Evolutionary conservation across 1,284 basidiomycete species (phyloP).

Genomic region (Puccinia polysora): DNA sequence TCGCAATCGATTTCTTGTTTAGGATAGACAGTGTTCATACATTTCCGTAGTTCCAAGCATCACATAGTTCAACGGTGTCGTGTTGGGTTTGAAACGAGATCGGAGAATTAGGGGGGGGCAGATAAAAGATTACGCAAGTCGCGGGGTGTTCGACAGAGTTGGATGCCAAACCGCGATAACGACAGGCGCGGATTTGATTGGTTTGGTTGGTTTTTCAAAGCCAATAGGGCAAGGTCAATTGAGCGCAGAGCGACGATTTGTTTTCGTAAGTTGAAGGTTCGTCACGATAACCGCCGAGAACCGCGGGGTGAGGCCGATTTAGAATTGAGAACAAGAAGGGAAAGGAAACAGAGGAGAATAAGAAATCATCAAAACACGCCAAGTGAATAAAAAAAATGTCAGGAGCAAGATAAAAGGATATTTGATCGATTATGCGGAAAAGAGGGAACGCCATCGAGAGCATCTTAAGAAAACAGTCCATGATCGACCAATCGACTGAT

Average conservation of each 20-base stretch:
- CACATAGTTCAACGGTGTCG: not conserved
- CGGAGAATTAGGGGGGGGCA: too few relatives aligned
- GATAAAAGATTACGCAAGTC: too few relatives aligned
- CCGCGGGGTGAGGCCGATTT: too few relatives aligned
- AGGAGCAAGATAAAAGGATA: not conserved
- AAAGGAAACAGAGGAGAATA: constrained; percentile 3
- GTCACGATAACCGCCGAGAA: not conserved
- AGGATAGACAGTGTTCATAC: not conserved
- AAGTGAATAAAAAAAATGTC: not conserved
- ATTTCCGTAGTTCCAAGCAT: not conserved
- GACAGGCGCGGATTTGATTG: too few relatives aligned
- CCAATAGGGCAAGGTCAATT: too few relatives aligned
- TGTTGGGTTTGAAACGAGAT: too few relatives aligned
- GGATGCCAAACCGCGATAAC: too few relatives aligned
- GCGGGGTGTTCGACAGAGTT: too few relatives aligned
- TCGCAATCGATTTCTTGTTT: not conserved
- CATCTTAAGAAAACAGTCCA: constrained; percentile 7
- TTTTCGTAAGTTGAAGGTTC: not conserved
- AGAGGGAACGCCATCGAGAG: not conserved
- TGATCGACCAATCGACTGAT: constrained; percentile 12
- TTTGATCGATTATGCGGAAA: too few relatives aligned
- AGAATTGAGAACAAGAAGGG: not conserved
- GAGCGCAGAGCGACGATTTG: too few relatives aligned
- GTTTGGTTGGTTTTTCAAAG: too few relatives aligned
- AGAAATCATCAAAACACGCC: constrained; percentile 16